Evolutionary conservation across 306 rosid genomes (phyloP).

Genomic region (Dalbergia cultrata): DNA sequence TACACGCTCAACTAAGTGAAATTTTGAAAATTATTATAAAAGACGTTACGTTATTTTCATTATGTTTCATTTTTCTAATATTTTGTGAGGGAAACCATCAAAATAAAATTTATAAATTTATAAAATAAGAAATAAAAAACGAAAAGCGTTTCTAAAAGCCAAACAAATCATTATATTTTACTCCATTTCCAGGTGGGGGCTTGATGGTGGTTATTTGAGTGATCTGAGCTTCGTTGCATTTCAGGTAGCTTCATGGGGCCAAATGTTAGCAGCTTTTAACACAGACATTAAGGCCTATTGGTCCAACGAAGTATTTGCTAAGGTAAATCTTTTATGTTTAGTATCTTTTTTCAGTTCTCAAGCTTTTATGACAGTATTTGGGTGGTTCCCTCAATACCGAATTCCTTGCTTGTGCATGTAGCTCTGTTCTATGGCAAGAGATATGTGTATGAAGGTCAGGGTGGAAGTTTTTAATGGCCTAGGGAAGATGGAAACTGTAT

Average conservation of each 20-base stretch:
- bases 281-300: constrained; percentile 62
- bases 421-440: constrained; percentile 90
- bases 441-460: constrained; percentile 87
- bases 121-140: too few species aligned
- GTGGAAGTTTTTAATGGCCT: constrained; percentile 75
- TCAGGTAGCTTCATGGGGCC: constrained; percentile 88
- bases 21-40: too few species aligned
- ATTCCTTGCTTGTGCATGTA: constrained; percentile 53
- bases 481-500: constrained; percentile 65
- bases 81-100: too few species aligned
- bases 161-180: too few species aligned
- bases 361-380: not conserved
- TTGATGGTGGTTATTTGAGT: constrained; percentile 24
- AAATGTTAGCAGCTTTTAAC: constrained; percentile 60
- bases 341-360: too few species aligned
- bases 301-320: constrained; percentile 76
- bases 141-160: too few species aligned
- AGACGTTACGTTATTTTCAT: too few species aligned
- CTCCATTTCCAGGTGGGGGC: not conserved
- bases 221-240: constrained; percentile 34
- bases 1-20: too few species aligned
- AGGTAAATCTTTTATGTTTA: constrained; percentile 54
- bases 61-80: too few species aligned
- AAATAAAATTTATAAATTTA: too few species aligned
- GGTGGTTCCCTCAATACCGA: constrained; percentile 30